These are phyloP conservation scores for Geranium rotundifolium DNA, from an alignment of 345 rosid genomes.

Conservation along the genomic window DNA sequence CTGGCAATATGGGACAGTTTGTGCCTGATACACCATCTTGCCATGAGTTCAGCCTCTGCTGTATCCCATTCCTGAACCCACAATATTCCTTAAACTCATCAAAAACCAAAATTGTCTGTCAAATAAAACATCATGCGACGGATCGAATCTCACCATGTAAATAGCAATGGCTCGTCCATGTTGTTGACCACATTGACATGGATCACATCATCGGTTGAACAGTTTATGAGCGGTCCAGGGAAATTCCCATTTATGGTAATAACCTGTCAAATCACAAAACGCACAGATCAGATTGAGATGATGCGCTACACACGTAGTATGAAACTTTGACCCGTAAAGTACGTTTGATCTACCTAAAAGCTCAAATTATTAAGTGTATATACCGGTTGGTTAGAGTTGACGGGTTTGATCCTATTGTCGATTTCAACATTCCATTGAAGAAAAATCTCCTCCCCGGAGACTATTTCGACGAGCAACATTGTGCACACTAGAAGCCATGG, in stretches of 20 bases:
- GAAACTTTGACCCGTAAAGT: background rate
- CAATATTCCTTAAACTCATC: background rate
- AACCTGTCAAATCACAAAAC: slow-evolving; percentile 17
- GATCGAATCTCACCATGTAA: slow-evolving; percentile 35
- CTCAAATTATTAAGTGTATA: background rate
- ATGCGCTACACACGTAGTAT: too few relatives aligned
- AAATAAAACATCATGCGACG: background rate
- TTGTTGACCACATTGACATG: slow-evolving; percentile 38
- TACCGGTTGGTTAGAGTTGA: slow-evolving; percentile 25
- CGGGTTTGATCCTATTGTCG: slow-evolving; percentile 15
- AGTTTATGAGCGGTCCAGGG: slow-evolving; percentile 56
- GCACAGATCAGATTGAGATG: too few relatives aligned
- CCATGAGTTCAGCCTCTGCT: slow-evolving; percentile 55
- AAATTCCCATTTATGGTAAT: slow-evolving; percentile 51
- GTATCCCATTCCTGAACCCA: slow-evolving; percentile 40
- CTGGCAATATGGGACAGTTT: slow-evolving; percentile 47
- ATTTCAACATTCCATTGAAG: slow-evolving; percentile 35
- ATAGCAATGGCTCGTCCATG: slow-evolving; percentile 50
- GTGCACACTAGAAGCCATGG: too few relatives aligned
- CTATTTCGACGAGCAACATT: too few relatives aligned
- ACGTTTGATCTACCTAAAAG: background rate
- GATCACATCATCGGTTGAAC: slow-evolving; percentile 39
- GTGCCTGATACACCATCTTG: slow-evolving; percentile 55
- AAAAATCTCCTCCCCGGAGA: slow-evolving; percentile 14
- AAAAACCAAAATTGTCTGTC: background rate